Evolutionary conservation across 495 filamentous ascomycete species (phyloP), one percentile per base, ranked within the genome.

Genomic region (Trichoderma reesei): DNA sequence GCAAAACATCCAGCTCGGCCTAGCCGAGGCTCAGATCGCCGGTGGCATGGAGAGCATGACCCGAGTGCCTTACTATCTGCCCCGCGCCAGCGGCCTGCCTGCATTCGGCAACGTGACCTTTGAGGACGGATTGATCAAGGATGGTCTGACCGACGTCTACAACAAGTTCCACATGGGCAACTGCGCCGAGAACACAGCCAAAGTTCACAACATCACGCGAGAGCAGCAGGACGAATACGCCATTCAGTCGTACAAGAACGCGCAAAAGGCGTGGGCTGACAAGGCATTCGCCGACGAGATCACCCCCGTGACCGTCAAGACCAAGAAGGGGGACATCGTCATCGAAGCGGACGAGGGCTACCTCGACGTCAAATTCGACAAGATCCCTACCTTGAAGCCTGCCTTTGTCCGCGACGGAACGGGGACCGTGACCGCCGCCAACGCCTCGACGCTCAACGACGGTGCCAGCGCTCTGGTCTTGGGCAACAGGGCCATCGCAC

Each of bases 41-140:
- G 94, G 94, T 66, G 94, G 94, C 31, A 95, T 98, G 86, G 94
- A 98, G 79, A 96, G 90, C 76, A 98, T 98, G 94, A 88, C 88
- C 36, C 84, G 88, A 42, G 91, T 96, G 5, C 94, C 94, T 7
- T 96, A 95, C 78, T 97, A 98, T 70, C 76, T 95, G 16, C 85
- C 86, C 11, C 86, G 94, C 16, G 81, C 88, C 1, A 88, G 84
- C 69, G 83, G 86, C 66, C 78, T 91, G 68, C 89, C 92, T 5
- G 76, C 90, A 0, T 96, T 96, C 68, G 94, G 94, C 41, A 85
- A 95, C 65, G 79, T 95, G 69, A 87, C 87, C 72, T 77, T 93
- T 74, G 87, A 93, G 73, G 94, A 98, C 72, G 94, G 94, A 4
- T 75, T 98, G 69, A 89, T 97, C 69, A 96, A 92, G 74, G 94